Conservation (phyloP, 192 early-diverging fungal species). For the Coemansia sp. region DNA sequence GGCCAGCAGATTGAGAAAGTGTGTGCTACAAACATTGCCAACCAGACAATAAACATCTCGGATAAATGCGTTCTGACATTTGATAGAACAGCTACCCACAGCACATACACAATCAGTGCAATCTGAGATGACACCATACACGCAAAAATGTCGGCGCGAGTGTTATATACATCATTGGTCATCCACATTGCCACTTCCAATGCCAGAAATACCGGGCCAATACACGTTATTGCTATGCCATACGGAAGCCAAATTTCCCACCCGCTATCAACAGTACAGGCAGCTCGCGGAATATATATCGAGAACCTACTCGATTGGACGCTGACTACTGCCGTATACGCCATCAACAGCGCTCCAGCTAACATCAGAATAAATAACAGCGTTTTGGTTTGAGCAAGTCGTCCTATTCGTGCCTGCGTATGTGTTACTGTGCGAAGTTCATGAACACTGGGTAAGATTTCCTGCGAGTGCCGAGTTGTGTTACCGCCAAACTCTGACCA, state of each 20-base stretch:
- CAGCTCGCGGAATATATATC: background rate
- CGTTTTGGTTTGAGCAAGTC: slow-evolving; percentile 3
- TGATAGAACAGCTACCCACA: slow-evolving; percentile 25
- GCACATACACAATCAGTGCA: slow-evolving; percentile 20
- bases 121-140: slow-evolving; percentile 29
- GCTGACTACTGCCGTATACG: slow-evolving; percentile 15
- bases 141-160: slow-evolving; percentile 16
- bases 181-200: slow-evolving; percentile 23
- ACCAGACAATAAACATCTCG: slow-evolving; percentile 33
- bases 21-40: slow-evolving; percentile 18
- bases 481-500: slow-evolving; percentile 24
- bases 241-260: slow-evolving; percentile 44
- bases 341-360: slow-evolving; percentile 6
- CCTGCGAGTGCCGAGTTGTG: slow-evolving; percentile 1
- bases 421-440: background rate
- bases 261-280: slow-evolving; percentile 15
- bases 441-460: background rate
- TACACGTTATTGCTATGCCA: slow-evolving; percentile 14
- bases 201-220: slow-evolving; percentile 21
- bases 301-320: slow-evolving; percentile 1
- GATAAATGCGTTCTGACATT: slow-evolving; percentile 17
- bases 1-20: slow-evolving; percentile 31
- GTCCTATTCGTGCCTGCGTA: background rate
- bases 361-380: slow-evolving; percentile 11
- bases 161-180: slow-evolving; percentile 18